Evolutionary conservation across 2,329 filamentous ascomycete genomes (phyloP).

Genomic region (Penicillium sp.): DNA sequence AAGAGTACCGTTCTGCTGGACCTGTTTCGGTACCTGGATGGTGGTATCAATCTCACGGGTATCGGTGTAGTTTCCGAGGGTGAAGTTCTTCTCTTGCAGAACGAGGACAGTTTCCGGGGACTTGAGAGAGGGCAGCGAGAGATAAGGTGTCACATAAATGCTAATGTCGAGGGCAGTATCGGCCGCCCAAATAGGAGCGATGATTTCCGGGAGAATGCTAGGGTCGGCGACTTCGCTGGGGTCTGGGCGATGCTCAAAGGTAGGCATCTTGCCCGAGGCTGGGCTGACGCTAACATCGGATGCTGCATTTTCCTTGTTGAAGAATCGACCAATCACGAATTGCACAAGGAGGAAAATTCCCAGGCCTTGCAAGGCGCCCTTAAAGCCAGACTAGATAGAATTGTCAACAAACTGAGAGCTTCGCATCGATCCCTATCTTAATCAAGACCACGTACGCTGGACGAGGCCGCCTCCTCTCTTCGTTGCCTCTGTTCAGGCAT

Average conservation of each 20-base stretch:
- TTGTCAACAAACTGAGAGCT: slow-evolving; percentile 22
- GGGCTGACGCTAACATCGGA: slow-evolving; percentile 13
- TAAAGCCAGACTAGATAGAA: slow-evolving; percentile 40
- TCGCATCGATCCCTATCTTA: neutral
- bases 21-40: slow-evolving; percentile 72
- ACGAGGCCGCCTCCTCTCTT: slow-evolving; percentile 32
- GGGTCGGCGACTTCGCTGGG: slow-evolving; percentile 36
- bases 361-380: slow-evolving; percentile 54
- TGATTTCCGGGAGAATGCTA: slow-evolving; percentile 61
- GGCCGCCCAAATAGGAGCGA: slow-evolving; percentile 85
- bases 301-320: slow-evolving; percentile 41
- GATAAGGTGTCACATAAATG: slow-evolving; percentile 78
- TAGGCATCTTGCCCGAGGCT: slow-evolving; percentile 51
- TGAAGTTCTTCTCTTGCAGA: slow-evolving; percentile 76
- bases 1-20: slow-evolving; percentile 89
- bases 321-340: slow-evolving; percentile 57
- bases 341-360: slow-evolving; percentile 61
- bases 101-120: slow-evolving; percentile 68
- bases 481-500: slow-evolving; percentile 43
- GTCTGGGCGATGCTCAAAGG: slow-evolving; percentile 65
- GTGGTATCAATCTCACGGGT: slow-evolving; percentile 72
- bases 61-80: slow-evolving; percentile 75
- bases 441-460: slow-evolving; percentile 21
- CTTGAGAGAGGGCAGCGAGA: slow-evolving; percentile 64
- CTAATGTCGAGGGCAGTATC: slow-evolving; percentile 77